Conservation (phyloP, 2,329 filamentous ascomycete species). For the Paecilomyces sp. region DNA sequence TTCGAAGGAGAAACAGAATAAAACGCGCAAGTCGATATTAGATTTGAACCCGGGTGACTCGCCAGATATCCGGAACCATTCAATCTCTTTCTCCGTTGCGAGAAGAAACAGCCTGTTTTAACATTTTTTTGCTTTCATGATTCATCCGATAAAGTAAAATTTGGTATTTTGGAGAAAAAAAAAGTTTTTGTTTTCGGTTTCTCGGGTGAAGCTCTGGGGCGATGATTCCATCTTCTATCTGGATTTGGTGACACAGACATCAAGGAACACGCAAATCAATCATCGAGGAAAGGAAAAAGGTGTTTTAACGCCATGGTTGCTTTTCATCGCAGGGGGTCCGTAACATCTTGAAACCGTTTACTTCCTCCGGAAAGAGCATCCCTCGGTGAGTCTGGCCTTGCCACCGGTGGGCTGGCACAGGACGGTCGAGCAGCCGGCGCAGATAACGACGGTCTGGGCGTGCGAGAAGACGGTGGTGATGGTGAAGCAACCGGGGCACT, state of each 20-base stretch:
- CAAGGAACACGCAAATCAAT: not conserved
- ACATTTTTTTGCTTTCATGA: conserved; percentile 48
- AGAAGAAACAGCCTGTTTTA: conserved; percentile 35
- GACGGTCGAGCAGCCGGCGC: conserved; percentile 98
- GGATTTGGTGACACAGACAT: not conserved
- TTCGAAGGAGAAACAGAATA: conserved; percentile 27
- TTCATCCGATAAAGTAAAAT: conserved; percentile 39
- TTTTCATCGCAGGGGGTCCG: conserved; percentile 3
- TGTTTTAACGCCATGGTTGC: conserved; percentile 1
- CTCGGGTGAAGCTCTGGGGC: not conserved
- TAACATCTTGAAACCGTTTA: conserved; percentile 44
- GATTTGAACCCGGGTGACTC: conserved; percentile 46
- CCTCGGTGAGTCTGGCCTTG: conserved; percentile 97
- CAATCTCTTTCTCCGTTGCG: conserved; percentile 33
- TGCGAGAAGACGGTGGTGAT: conserved; percentile 99
- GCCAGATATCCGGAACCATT: conserved; percentile 81
- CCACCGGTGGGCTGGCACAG: conserved; percentile 99
- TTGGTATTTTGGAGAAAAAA: conserved; percentile 29
- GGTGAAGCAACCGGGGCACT: conserved; percentile 99
- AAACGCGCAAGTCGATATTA: conserved; percentile 20
- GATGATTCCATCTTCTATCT: not conserved
- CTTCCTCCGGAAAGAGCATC: conserved; percentile 99
- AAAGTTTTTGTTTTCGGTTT: not conserved
- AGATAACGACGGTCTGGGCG: conserved; percentile 99
- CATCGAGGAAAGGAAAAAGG: conserved; percentile 2